Evolutionary conservation across 371 early-diverging fungal genomes (phyloP).

Genomic region (Mortierella sp.): DNA sequence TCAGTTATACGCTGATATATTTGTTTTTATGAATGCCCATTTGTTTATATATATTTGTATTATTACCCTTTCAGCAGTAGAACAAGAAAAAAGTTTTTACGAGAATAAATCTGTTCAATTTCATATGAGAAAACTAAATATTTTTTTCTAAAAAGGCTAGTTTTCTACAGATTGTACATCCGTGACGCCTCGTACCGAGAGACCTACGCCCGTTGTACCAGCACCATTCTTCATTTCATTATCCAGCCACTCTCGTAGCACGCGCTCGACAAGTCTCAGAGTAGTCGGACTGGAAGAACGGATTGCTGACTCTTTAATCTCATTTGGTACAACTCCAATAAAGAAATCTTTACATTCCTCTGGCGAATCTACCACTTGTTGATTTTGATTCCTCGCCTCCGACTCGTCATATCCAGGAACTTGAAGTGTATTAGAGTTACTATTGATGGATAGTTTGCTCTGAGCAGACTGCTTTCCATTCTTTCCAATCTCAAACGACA

Average conservation of each 20-base stretch:
- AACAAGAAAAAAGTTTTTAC: background rate
- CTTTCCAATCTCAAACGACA: constrained; percentile 16
- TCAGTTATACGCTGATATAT: background rate
- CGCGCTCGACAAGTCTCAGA: constrained; percentile 57
- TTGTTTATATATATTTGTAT: constrained; percentile 1
- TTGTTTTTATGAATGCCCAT: background rate
- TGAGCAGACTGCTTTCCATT: background rate
- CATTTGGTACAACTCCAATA: background rate
- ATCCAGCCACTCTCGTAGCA: constrained; percentile 66
- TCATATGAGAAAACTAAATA: background rate
- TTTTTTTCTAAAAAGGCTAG: background rate
- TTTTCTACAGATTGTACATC: constrained; percentile 15
- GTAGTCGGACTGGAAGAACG: constrained; percentile 49
- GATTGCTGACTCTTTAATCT: background rate
- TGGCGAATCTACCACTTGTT: background rate
- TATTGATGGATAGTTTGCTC: constrained; percentile 22
- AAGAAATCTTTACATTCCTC: background rate
- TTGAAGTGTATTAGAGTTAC: constrained; percentile 19
- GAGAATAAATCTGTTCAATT: background rate
- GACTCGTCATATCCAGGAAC: constrained; percentile 21
- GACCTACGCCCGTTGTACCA: constrained; percentile 25
- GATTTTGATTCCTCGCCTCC: background rate
- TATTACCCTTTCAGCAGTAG: background rate
- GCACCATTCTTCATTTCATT: constrained; percentile 43
- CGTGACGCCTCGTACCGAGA: constrained; percentile 40